phyloP scores from a whole-genome alignment of 2,329 filamentous ascomycete species.

The Alternaria sp. region DNA sequence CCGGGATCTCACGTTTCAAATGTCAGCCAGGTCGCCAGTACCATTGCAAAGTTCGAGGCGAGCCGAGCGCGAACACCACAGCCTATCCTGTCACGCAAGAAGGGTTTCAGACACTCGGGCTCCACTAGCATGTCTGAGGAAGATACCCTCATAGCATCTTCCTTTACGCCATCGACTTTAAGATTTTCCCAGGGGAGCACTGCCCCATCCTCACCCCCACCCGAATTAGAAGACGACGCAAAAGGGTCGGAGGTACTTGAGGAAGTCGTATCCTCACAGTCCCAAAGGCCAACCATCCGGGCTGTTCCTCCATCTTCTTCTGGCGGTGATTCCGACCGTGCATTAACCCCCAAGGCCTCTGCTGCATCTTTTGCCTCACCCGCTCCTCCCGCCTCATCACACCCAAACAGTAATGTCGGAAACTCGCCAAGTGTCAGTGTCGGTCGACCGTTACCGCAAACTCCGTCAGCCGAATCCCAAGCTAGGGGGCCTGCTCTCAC shows the following conservation, averaged over 20 bases:
- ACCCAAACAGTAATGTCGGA: slow-evolving; percentile 38
- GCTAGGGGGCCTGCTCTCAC: slow-evolving; percentile 44
- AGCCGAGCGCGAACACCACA: slow-evolving; percentile 44
- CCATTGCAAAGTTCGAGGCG: slow-evolving; percentile 49
- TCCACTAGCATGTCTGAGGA: slow-evolving; percentile 51
- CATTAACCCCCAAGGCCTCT: slow-evolving; percentile 48
- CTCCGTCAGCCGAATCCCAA: slow-evolving; percentile 40
- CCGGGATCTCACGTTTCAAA: slow-evolving; percentile 52
- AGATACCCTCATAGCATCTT: slow-evolving; percentile 49
- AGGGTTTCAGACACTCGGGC: slow-evolving; percentile 47
- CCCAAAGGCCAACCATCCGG: slow-evolving; percentile 45
- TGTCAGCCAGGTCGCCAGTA: slow-evolving; percentile 47
- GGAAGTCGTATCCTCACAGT: slow-evolving; percentile 38
- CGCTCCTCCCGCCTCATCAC: slow-evolving; percentile 33
- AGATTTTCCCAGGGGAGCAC: slow-evolving; percentile 52
- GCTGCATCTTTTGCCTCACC: slow-evolving; percentile 48
- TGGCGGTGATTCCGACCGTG: slow-evolving; percentile 42
- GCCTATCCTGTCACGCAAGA: slow-evolving; percentile 45
- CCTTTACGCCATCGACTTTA: slow-evolving; percentile 48
- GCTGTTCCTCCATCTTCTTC: slow-evolving; percentile 50
- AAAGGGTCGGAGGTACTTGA: slow-evolving; percentile 46
- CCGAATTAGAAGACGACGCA: slow-evolving; percentile 39
- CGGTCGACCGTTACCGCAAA: slow-evolving; percentile 33
- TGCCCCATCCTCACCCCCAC: slow-evolving; percentile 48
- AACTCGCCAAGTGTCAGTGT: slow-evolving; percentile 39